phyloP scores from a whole-genome alignment of 2,329 filamentous ascomycete genomes.

The Calonectria ilicicola region DNA sequence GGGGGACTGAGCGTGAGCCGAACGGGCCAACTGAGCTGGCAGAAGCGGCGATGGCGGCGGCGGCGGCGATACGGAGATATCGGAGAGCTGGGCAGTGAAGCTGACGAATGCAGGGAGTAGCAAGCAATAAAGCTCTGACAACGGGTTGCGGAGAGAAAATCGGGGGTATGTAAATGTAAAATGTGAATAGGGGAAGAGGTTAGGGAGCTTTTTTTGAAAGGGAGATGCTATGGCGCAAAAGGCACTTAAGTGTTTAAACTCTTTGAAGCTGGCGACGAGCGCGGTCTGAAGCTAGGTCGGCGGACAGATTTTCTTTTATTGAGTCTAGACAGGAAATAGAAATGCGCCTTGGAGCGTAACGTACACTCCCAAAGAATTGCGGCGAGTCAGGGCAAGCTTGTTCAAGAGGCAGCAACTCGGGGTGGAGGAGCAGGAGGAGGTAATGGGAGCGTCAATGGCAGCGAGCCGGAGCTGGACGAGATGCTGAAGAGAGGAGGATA shows the following conservation, averaged over 20 bases:
- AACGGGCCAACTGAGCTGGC: constrained; percentile 13
- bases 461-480: constrained; percentile 4
- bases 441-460: constrained; percentile 18
- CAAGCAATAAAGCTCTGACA: neutral
- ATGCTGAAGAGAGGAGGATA: constrained; percentile 19
- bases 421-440: constrained; percentile 5
- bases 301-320: constrained; percentile 6
- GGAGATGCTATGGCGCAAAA: neutral
- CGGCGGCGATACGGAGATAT: constrained; percentile 31
- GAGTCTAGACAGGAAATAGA: constrained; percentile 15
- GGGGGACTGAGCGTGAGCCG: constrained; percentile 17
- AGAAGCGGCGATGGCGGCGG: constrained; percentile 16
- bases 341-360: constrained; percentile 6
- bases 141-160: neutral
- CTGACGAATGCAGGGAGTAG: neutral
- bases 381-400: constrained; percentile 21
- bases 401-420: constrained; percentile 10
- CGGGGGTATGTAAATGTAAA: neutral
- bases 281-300: neutral
- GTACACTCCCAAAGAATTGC: constrained; percentile 6
- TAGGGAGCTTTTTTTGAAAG: neutral
- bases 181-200: constrained; percentile 1
- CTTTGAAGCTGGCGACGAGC: constrained; percentile 15
- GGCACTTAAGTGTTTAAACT: constrained; percentile 2
- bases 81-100: constrained; percentile 23